Conservation (phyloP, 2,329 filamentous ascomycete species). For the Aspergillus quadricinctus region DNA sequence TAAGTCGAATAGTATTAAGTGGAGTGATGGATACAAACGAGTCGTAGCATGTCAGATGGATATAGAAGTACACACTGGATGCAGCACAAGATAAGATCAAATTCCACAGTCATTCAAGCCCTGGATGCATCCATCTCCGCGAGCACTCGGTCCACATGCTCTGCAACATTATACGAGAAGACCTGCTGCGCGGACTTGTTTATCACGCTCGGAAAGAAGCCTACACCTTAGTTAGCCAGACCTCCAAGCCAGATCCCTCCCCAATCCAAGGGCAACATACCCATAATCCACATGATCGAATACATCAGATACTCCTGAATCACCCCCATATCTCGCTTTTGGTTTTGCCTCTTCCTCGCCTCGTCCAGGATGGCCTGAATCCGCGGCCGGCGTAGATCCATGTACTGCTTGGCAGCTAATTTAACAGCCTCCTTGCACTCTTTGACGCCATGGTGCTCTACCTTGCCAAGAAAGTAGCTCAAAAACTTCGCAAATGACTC, state of each 20-base stretch:
- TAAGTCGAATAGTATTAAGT: too few relatives aligned
- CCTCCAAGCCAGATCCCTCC: too few relatives aligned
- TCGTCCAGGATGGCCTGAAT: slow-evolving; percentile 30
- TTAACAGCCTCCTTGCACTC: slow-evolving; percentile 20
- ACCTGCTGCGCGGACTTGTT: background rate
- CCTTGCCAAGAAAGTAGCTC: slow-evolving; percentile 22
- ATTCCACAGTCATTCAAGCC: background rate
- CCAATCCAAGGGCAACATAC: slow-evolving; percentile 14
- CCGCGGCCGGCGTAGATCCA: slow-evolving; percentile 31
- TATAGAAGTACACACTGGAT: too few relatives aligned
- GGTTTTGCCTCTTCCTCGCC: slow-evolving; percentile 29
- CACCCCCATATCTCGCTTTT: slow-evolving; percentile 31
- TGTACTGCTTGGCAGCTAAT: slow-evolving; percentile 28
- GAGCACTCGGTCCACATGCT: background rate
- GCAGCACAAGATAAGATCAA: too few relatives aligned
- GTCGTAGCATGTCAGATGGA: too few relatives aligned
- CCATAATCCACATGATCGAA: slow-evolving; percentile 31
- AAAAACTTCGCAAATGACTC: slow-evolving; percentile 45
- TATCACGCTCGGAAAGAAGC: background rate
- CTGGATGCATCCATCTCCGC: background rate
- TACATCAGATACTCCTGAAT: slow-evolving; percentile 39
- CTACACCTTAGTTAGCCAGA: background rate
- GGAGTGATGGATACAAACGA: too few relatives aligned
- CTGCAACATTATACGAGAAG: background rate
- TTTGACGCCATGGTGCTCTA: background rate